phyloP scores from a whole-genome alignment of 805 yeast genomes.

The Saccharomyces kudriavzevii region DNA sequence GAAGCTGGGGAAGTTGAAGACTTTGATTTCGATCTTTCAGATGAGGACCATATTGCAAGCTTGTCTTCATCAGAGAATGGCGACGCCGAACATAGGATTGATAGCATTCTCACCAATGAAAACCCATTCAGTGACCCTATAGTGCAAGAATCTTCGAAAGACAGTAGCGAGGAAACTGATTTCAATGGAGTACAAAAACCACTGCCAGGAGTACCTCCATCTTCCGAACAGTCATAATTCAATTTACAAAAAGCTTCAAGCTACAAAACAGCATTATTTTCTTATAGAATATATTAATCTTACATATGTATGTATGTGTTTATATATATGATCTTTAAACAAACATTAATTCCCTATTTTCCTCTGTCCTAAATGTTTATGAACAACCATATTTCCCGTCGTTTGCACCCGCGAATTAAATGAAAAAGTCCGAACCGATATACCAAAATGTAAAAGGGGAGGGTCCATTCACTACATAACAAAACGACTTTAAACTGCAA shows the following conservation, averaged over 20 bases:
- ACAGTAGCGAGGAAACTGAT: neutral
- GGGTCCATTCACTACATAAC: neutral
- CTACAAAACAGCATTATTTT: neutral
- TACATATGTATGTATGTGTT: neutral
- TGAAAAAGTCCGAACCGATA: neutral
- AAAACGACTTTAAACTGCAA: neutral
- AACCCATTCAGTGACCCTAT: neutral
- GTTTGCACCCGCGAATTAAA: neutral
- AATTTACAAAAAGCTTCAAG: neutral
- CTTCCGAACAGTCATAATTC: neutral
- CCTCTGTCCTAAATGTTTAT: neutral
- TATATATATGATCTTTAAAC: neutral
- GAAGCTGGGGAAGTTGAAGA: slow-evolving; percentile 22
- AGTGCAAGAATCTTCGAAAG: neutral
- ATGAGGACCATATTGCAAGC: slow-evolving; percentile 19
- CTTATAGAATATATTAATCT: neutral
- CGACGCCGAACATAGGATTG: neutral
- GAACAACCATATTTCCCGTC: neutral
- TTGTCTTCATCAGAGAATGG: neutral
- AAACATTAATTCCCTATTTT: neutral
- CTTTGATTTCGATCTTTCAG: slow-evolving; percentile 30
- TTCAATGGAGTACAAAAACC: neutral
- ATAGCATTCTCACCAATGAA: neutral
- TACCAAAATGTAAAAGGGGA: neutral
- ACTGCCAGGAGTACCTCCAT: neutral